These are phyloP conservation scores for Penstemon newberryi DNA, from an alignment of 257 asterid species.

Conservation along the genomic window DNA sequence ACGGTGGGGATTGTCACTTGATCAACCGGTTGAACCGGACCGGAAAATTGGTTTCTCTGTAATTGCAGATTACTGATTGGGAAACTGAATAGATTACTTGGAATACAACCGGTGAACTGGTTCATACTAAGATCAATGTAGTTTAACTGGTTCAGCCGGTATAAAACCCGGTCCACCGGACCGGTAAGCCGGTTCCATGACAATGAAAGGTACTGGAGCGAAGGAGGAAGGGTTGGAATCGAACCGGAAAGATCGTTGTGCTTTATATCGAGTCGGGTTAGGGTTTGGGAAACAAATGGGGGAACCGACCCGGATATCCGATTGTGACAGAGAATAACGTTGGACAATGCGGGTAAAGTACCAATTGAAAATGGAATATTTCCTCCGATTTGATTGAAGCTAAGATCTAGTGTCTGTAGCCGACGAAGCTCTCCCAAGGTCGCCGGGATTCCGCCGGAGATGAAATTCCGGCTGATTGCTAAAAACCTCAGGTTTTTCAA, in stretches of 20 bases:
- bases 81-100: conserved; percentile 51
- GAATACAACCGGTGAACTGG: conserved; percentile 72
- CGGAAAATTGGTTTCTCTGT: conserved; percentile 69
- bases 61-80: conserved; percentile 68
- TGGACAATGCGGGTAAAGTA: conserved; percentile 56
- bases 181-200: conserved; percentile 79
- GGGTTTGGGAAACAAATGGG: conserved; percentile 47
- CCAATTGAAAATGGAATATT: conserved; percentile 57
- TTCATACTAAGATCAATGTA: conserved; percentile 78
- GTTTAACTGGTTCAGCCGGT: conserved; percentile 52
- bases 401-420: conserved; percentile 70
- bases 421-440: conserved; percentile 57
- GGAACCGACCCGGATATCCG: conserved; percentile 68
- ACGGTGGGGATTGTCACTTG: conserved; percentile 68
- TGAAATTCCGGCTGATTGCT: conserved; percentile 65
- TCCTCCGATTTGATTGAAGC: conserved; percentile 69
- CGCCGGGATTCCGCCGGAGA: conserved; percentile 73
- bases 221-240: conserved; percentile 57
- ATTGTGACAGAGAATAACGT: conserved; percentile 70
- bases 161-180: conserved; percentile 54
- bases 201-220: conserved; percentile 69
- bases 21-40: conserved; percentile 54
- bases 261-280: conserved; percentile 79
- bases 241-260: conserved; percentile 77
- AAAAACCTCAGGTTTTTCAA: conserved; percentile 56